Evolutionary conservation across 164 flowering plant genomes (phyloP).

Genomic region (Vitis amurensis): DNA sequence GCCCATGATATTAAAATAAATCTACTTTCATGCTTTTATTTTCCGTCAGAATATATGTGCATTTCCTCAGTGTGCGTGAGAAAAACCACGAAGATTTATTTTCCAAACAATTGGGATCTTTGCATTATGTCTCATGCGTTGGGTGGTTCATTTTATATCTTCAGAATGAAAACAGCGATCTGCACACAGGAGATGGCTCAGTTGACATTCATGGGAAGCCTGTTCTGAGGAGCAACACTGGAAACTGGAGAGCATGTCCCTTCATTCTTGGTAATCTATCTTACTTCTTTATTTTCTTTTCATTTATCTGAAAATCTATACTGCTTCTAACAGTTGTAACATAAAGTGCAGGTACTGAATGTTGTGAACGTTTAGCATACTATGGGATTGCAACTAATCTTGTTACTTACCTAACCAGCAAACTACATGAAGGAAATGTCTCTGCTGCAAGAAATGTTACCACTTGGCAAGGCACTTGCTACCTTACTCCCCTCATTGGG

Average conservation of each 20-base stretch:
- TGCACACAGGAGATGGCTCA: slow-evolving; percentile 83
- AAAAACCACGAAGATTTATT: background rate
- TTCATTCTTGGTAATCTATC: slow-evolving; percentile 62
- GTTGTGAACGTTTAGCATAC: slow-evolving; percentile 91
- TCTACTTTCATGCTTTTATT: background rate
- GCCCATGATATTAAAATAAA: background rate
- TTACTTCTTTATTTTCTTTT: background rate
- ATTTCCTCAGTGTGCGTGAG: no score
- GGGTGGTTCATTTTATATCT: slow-evolving; percentile 1
- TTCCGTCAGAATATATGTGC: background rate
- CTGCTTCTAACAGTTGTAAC: slow-evolving; percentile 6
- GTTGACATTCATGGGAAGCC: slow-evolving; percentile 78
- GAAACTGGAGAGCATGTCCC: slow-evolving; percentile 92
- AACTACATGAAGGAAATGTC: slow-evolving; percentile 75
- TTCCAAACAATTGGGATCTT: background rate
- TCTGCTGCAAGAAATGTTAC: slow-evolving; percentile 85
- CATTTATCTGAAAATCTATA: background rate
- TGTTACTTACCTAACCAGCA: slow-evolving; percentile 73
- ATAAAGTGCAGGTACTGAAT: slow-evolving; percentile 67
- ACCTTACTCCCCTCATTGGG: slow-evolving; percentile 82
- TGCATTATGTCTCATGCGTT: background rate
- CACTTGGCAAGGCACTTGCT: slow-evolving; percentile 90
- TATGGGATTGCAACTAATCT: slow-evolving; percentile 88
- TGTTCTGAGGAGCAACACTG: slow-evolving; percentile 62
- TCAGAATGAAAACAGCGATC: slow-evolving; percentile 41